Evolutionary conservation across 257 asterid species (phyloP), one percentile per base, ranked within the genome.

Genomic region (Gentiana macrophylla): DNA sequence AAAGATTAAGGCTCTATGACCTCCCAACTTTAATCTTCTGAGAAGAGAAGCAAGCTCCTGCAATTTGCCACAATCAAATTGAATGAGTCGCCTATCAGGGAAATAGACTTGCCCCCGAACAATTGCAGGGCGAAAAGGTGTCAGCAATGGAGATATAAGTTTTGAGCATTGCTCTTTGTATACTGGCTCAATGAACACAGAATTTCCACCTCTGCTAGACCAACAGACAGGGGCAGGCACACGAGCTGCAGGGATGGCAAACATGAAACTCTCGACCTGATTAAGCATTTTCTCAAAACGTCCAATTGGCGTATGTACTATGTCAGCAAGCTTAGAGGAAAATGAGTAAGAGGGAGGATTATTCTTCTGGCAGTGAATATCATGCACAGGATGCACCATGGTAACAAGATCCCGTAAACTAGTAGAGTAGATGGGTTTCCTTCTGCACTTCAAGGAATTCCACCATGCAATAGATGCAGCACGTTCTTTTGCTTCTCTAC

Each of bases 191-290:
- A 81, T 68, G 73, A 85, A 92, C 65, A 83, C 83, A 57, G 83
- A 69, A 52, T 86, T 69, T 75, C 81, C 84, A 50, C 85, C 73
- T 64, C 73, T 88, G 69, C 94, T 81, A 80, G 94, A 85, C 97
- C 97, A 85, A 78, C 93, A 83, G 74, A 78, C 76, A 32, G 99
- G 96, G 54, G 94, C 62, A 47, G 95, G 91, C 41, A 94, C 94
- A 57, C 99, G 99, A 45, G 97, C 97, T 6, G 97, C 95, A 60
- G 99, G 99, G 68, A 88, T 92, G 66, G 95, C 95, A 72, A 92
- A 92, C 99, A 92, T 78, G 80, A 85, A 92, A 74, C 94, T 81
- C 69, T 84, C 99, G 41, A 92, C 90, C 79, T 72, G 85, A 79
- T 74, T 80, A 33, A 71, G 80, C 79, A 81, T 82, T 77, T 74